Percentiles rank a stretch among this genome's conserved stretches.
Conservation (phyloP, 2,329 filamentous ascomycete genomes). For the Diaporthe helianthi region DNA sequence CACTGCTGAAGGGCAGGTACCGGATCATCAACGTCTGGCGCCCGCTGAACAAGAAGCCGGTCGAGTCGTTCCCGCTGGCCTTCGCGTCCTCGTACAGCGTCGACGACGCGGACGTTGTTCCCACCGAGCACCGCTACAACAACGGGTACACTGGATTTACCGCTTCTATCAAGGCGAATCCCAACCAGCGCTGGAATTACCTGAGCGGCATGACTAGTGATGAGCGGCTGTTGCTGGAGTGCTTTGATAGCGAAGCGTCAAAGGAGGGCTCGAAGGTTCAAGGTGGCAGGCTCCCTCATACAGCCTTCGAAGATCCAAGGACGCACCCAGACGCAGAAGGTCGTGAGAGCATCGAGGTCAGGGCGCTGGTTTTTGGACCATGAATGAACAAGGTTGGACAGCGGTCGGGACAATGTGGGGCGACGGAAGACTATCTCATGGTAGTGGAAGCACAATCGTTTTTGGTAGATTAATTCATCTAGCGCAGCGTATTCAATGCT, state of each 20-base stretch:
- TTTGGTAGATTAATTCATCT: neutral
- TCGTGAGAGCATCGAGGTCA: conserved; percentile 89
- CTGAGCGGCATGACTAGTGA: conserved; percentile 77
- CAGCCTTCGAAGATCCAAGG: conserved; percentile 79
- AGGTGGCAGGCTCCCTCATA: conserved; percentile 71
- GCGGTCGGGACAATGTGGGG: neutral
- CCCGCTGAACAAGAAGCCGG: conserved; percentile 63
- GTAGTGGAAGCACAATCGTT: neutral
- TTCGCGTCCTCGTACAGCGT: conserved; percentile 72
- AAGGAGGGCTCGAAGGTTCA: conserved; percentile 56
- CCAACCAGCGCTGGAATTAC: conserved; percentile 77
- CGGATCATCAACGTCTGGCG: conserved; percentile 91
- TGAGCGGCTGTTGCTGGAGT: conserved; percentile 79
- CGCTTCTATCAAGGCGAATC: conserved; percentile 68
- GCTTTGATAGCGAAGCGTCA: conserved; percentile 71
- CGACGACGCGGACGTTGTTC: conserved; percentile 68
- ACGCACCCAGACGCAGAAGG: conserved; percentile 73
- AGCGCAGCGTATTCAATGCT: conserved; percentile 21
- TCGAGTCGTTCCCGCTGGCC: conserved; percentile 72
- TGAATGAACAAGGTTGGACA: conserved; percentile 41
- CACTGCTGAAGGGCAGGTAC: conserved; percentile 71
- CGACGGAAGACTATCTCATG: neutral
- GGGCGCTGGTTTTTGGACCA: conserved; percentile 81
- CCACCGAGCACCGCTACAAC: conserved; percentile 77
- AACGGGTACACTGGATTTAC: conserved; percentile 75